These are phyloP conservation scores for Aspergillus fijiensis DNA, from an alignment of 2,329 filamentous ascomycete genomes.

Conservation along the genomic window DNA sequence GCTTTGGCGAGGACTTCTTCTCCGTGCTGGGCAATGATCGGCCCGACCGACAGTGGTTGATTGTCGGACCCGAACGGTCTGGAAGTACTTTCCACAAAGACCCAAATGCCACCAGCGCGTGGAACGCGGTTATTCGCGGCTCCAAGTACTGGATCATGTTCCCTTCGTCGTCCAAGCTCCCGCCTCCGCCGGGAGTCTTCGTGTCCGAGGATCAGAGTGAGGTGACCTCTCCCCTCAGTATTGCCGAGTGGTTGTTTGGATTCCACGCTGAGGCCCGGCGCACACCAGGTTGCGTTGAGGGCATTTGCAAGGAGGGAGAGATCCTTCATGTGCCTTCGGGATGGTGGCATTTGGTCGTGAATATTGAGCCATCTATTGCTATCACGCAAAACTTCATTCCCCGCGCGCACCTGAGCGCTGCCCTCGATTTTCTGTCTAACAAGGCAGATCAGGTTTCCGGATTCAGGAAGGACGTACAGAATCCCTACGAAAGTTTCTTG, in stretches of 20 bases:
- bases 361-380: conserved; percentile 79
- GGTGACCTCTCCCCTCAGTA: conserved; percentile 89
- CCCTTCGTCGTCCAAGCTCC: conserved; percentile 62
- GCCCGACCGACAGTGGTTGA: conserved; percentile 89
- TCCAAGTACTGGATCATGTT: conserved; percentile 99
- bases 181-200: conserved; percentile 81
- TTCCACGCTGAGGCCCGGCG: conserved; percentile 82
- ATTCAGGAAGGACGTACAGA: conserved; percentile 68
- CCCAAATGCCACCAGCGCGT: conserved; percentile 70
- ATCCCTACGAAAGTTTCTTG: conserved; percentile 75
- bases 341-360: conserved; percentile 97
- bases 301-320: conserved; percentile 79
- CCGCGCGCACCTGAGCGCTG: conserved; percentile 67
- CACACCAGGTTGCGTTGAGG: conserved; percentile 77
- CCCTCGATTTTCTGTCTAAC: conserved; percentile 76
- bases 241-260: conserved; percentile 91
- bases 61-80: conserved; percentile 80
- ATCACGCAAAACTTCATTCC: conserved; percentile 97
- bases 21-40: conserved; percentile 72
- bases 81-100: conserved; percentile 95
- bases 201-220: conserved; percentile 87
- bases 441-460: conserved; percentile 85
- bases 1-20: conserved; percentile 86
- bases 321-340: conserved; percentile 89
- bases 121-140: conserved; percentile 90